Base-by-base conservation (phyloP, 129 eudicot species). In the carrot (Daucus carota) region DNA sequence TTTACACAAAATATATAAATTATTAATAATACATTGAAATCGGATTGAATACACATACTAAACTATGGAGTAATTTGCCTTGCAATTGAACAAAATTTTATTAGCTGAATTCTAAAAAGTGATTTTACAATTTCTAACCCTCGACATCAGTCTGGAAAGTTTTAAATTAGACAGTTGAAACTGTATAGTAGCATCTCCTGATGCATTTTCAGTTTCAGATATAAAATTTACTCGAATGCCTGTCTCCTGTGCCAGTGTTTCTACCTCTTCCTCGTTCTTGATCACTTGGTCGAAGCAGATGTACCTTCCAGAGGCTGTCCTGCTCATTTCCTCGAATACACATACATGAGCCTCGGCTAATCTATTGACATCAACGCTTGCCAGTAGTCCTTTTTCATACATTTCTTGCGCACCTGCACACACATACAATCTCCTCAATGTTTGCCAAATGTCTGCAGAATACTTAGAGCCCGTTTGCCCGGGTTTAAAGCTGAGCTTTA, bases 291-390 rank as follows among this genome's bases (percentile, higher is more conserved):
- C 97, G 44, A 80, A 88, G 45, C 92, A 88, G 62, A 91, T 79
- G 33, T 91, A 91, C 80, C 97, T 82, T 34, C 92, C 88, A 1
- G 69, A 80, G 0, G 87, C 82, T 5, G 76, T 78, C 81, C 76
- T 72, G 79, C 84, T 84, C 95, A 91, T 88, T 73, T 75, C 95
- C 78, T 91, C 89, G 6, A 42, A 82, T 42, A 91, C 87, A 3
- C 81, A 67, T 32, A 88, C 87, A 26, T 91, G 97, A 13, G 89
- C 92, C 63, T 88, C 84, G 4, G 97, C 97, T 73, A 91, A 74
- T 84, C 76, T 85, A 29, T 79, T 77, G 33, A 91, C 88, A 48
- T 91, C 90, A 31, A 89, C 90, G 0, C 81, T 85, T 3, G 97
- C 97, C 74, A 91, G 76, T 59, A 82, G 54, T 18, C 97, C 89